Percentiles rank a stretch among this genome's conserved stretches.
Conservation (phyloP, 1,139 yeast species). For the Yamadazyma spencermartinsiae region DNA sequence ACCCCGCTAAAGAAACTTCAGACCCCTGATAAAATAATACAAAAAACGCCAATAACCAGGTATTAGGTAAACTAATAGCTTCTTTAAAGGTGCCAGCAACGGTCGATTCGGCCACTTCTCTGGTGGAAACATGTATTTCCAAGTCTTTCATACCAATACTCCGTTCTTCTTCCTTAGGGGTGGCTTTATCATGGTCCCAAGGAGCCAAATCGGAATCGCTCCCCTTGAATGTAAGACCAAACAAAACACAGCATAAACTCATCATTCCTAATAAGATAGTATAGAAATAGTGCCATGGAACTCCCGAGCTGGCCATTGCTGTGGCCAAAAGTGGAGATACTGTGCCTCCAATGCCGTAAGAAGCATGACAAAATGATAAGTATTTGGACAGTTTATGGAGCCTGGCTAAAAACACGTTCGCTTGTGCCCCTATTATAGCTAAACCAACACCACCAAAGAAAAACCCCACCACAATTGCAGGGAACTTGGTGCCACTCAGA, state of each 20-base stretch:
- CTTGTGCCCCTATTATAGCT: conserved; percentile 54
- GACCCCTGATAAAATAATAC: conserved; percentile 66
- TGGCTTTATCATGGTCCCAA: conserved; percentile 27
- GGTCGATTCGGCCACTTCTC: neutral
- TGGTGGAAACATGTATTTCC: too few relatives aligned
- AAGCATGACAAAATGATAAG: conserved; percentile 57
- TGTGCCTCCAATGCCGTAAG: conserved; percentile 65
- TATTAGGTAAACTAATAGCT: conserved; percentile 40
- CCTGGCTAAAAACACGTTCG: conserved; percentile 54
- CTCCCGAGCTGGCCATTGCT: conserved; percentile 46
- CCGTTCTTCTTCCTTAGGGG: conserved; percentile 11
- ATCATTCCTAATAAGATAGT: conserved; percentile 46
- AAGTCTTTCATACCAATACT: conserved; percentile 8
- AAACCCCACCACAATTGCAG: conserved; percentile 51
- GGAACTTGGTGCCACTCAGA: conserved; percentile 33
- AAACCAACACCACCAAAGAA: conserved; percentile 61
- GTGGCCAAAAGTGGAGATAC: conserved; percentile 61
- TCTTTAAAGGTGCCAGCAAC: conserved; percentile 4
- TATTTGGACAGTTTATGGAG: conserved; percentile 49
- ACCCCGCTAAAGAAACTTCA: conserved; percentile 69
- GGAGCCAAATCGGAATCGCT: conserved; percentile 43
- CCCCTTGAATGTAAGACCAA: conserved; percentile 40
- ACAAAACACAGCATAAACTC: conserved; percentile 23
- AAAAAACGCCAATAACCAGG: conserved; percentile 58
- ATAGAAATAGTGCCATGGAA: conserved; percentile 57